Evolutionary conservation across 352 stramenopile genomes (phyloP).

Genomic region (Phytophthora cactorum): DNA sequence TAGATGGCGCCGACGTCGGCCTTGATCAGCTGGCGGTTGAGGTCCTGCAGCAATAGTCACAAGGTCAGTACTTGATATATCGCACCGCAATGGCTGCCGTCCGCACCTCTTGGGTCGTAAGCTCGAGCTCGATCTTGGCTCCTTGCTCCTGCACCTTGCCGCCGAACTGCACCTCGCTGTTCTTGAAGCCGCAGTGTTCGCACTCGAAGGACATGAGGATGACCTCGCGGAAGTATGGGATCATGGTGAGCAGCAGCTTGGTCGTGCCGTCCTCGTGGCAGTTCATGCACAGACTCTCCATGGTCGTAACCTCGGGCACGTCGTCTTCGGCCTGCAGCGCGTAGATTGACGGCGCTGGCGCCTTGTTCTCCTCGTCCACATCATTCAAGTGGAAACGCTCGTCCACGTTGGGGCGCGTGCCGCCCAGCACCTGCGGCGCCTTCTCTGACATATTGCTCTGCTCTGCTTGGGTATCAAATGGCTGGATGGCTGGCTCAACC

Average conservation of each 20-base stretch:
- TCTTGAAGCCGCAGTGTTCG: constrained; percentile 85
- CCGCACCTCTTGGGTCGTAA: constrained; percentile 41
- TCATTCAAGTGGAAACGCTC: constrained; percentile 55
- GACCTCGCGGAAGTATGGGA: constrained; percentile 95
- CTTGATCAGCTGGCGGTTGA: constrained; percentile 93
- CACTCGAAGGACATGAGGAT: constrained; percentile 95
- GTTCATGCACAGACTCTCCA: constrained; percentile 91
- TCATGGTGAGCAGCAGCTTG: constrained; percentile 91
- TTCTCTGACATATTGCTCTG: constrained; percentile 59
- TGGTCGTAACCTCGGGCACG: constrained; percentile 61
- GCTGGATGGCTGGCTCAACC: constrained; percentile 9
- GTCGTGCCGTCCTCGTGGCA: constrained; percentile 89
- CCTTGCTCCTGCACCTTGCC: constrained; percentile 76
- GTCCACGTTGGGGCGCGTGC: constrained; percentile 63
- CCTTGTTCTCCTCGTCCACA: constrained; percentile 25
- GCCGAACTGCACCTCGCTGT: constrained; percentile 77
- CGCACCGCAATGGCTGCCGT: background rate
- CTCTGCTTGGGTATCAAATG: constrained; percentile 27
- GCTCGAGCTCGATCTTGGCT: constrained; percentile 58
- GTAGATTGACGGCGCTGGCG: constrained; percentile 44
- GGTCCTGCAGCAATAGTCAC: constrained; percentile 49
- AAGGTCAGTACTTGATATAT: constrained; percentile 6
- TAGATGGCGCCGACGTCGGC: constrained; percentile 79
- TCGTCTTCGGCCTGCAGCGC: constrained; percentile 56
- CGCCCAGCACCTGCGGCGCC: constrained; percentile 58